Evolutionary conservation across 192 early-diverging fungal genomes (phyloP), one percentile per base, ranked within the genome.

Genomic region (Spizellomyces punctatus): DNA sequence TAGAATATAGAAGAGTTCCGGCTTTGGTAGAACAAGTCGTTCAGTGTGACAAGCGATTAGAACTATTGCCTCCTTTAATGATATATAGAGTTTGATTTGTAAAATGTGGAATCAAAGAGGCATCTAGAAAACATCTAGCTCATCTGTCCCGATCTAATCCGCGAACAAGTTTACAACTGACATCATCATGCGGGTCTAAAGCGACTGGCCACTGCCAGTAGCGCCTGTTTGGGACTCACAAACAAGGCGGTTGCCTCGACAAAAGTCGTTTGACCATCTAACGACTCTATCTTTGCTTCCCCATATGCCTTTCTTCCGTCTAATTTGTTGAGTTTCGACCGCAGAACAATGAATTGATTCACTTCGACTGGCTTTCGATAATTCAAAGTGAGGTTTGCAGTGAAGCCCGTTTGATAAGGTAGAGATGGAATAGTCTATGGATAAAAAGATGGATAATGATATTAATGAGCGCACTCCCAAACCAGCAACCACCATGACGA

Each of bases 401-500:
- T 72, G 49, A 72, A 72, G 49, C 71, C 71, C 6, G 52, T 72
- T 43, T 57, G 45, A 19, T 64, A 12, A 4, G 71, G 71, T 10
- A 72, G 62, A 21, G 71, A 72, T 8, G 63, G 60, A 8, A 72
- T 72, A 42, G 21, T 72, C 16, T 61, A 10, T 17, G 42, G 17
- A 61, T 19, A 54, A 12, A 54, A 54, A 19, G 0, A 54, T 2
- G 50, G 12, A n/a, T 54, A 54, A 19, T 54, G 17, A 3, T 36
- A 36, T 36, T 0, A 3, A 3, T 3, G 27, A 36, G 27, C 27
- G 3, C 27, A 36, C 3, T 36, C 27, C 27, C 27, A 36, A 22
- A 19, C 54, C 54, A 22, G 22, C 54, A 56, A 22, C n/a, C 7
- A 76, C 9, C 5, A 74, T 56, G 81, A 78, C 69, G 79, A 79